Conservation (phyloP, 1,284 basidiomycete genomes). For the Phellopilus nigrolimitatus region DNA sequence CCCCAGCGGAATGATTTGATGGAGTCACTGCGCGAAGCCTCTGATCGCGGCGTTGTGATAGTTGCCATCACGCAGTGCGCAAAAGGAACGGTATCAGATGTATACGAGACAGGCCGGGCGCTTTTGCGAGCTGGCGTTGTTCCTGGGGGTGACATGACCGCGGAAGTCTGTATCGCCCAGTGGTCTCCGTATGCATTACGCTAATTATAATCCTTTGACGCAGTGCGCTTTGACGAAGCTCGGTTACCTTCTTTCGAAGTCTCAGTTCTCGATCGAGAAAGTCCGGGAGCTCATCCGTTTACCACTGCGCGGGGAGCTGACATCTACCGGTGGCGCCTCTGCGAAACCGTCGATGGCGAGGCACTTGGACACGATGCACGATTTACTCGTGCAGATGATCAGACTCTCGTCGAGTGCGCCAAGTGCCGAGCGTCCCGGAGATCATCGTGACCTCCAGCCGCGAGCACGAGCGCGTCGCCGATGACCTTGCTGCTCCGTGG, state of each 20-base stretch:
- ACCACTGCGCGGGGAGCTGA: slow-evolving; percentile 86
- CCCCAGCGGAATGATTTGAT: slow-evolving; percentile 69
- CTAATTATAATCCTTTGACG: slow-evolving; percentile 11
- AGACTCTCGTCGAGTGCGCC: slow-evolving; percentile 49
- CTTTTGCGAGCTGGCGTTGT: slow-evolving; percentile 72
- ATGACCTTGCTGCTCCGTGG: slow-evolving; percentile 66
- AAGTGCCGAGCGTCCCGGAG: slow-evolving; percentile 33
- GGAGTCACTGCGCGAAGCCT: slow-evolving; percentile 71
- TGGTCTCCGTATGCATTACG: slow-evolving; percentile 1
- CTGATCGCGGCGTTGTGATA: slow-evolving; percentile 77
- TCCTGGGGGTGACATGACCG: slow-evolving; percentile 87
- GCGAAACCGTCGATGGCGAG: slow-evolving; percentile 40
- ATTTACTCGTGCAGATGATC: slow-evolving; percentile 61
- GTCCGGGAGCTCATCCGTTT: slow-evolving; percentile 74
- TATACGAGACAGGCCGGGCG: slow-evolving; percentile 79
- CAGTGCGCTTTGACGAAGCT: slow-evolving; percentile 87
- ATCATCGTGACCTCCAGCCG: slow-evolving; percentile 37
- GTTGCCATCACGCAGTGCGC: slow-evolving; percentile 90
- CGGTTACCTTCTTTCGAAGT: slow-evolving; percentile 83
- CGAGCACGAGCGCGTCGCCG: slow-evolving; percentile 32
- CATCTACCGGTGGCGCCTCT: slow-evolving; percentile 38
- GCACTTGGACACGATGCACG: slow-evolving; percentile 57
- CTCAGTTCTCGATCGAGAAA: slow-evolving; percentile 62
- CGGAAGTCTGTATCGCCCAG: slow-evolving; percentile 56
- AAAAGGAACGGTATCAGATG: slow-evolving; percentile 75